Conservation (phyloP, 306 rosid genomes). For the Psophocarpus tetragonolobus region DNA sequence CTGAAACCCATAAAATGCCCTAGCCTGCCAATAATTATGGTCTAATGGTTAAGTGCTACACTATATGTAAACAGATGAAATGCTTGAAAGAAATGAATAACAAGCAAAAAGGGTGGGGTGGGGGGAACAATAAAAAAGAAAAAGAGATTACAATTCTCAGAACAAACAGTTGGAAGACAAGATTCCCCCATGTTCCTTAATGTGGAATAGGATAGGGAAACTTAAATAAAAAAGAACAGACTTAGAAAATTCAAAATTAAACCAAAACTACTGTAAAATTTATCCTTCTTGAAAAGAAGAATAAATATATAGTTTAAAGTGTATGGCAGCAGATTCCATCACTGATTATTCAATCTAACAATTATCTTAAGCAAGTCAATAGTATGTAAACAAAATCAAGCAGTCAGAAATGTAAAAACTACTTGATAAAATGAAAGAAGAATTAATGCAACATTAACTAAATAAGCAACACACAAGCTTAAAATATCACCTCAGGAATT, state of each 20-base stretch:
- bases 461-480: neutral
- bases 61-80: slow-evolving; percentile 2
- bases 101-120: neutral
- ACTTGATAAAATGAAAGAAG: neutral
- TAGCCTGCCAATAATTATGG: slow-evolving; percentile 58
- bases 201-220: neutral
- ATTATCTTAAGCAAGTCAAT: neutral
- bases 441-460: neutral
- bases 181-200: no score
- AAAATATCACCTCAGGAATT: slow-evolving; percentile 70
- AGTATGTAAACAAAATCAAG: slow-evolving; percentile 18
- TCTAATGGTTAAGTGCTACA: slow-evolving; percentile 34
- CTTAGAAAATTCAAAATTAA: neutral
- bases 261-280: neutral
- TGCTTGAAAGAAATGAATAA: neutral
- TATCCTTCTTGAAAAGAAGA: neutral
- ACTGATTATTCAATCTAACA: neutral
- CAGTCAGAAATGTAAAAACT: slow-evolving; percentile 9
- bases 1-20: slow-evolving; percentile 93
- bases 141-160: neutral
- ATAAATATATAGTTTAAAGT: neutral
- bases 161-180: neutral
- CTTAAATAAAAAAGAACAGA: neutral
- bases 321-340: neutral
- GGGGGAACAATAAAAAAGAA: neutral